Percentiles rank a stretch among this genome's conserved stretches.
Conservation (phyloP, 352 stramenopile species). For the Globisporangium cystogenes region DNA sequence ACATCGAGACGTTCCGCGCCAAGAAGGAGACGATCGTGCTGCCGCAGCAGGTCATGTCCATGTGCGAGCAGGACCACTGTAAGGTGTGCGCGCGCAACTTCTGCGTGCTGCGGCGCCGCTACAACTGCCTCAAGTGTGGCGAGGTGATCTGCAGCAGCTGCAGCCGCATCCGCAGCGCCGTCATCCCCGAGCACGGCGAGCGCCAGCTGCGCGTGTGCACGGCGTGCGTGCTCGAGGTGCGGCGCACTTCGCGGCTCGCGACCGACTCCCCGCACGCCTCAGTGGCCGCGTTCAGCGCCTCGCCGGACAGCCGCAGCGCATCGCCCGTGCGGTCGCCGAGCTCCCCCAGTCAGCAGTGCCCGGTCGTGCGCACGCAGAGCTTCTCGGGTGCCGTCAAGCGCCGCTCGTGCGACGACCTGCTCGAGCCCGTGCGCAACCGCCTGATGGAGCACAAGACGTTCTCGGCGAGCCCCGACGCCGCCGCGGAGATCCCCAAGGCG, state of each 20-base stretch:
- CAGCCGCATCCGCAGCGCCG: constrained; percentile 50
- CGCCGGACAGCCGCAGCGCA: background rate
- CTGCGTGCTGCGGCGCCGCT: constrained; percentile 56
- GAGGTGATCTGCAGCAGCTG: constrained; percentile 78
- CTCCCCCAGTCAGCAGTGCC: background rate
- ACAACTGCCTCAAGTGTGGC: constrained; percentile 85
- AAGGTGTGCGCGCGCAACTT: constrained; percentile 75
- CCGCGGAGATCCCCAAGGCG: constrained; percentile 41
- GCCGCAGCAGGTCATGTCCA: constrained; percentile 66
- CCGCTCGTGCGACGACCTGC: constrained; percentile 66
- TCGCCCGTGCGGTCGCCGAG: background rate
- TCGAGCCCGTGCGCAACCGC: constrained; percentile 65
- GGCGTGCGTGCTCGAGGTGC: constrained; percentile 64
- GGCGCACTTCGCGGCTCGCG: constrained; percentile 37
- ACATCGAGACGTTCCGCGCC: constrained; percentile 75
- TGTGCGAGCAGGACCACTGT: constrained; percentile 69
- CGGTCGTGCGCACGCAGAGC: constrained; percentile 29
- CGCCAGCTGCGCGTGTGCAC: constrained; percentile 77
- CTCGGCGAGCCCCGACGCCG: constrained; percentile 27
- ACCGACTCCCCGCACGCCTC: constrained; percentile 8
- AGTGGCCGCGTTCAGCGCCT: background rate
- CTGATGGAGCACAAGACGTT: constrained; percentile 85
- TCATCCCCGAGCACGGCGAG: constrained; percentile 67
- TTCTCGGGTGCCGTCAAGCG: constrained; percentile 39
- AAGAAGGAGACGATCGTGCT: constrained; percentile 69